Evolutionary conservation across 768 basidiomycete species (phyloP).

Genomic region (Naematelia encephala): DNA sequence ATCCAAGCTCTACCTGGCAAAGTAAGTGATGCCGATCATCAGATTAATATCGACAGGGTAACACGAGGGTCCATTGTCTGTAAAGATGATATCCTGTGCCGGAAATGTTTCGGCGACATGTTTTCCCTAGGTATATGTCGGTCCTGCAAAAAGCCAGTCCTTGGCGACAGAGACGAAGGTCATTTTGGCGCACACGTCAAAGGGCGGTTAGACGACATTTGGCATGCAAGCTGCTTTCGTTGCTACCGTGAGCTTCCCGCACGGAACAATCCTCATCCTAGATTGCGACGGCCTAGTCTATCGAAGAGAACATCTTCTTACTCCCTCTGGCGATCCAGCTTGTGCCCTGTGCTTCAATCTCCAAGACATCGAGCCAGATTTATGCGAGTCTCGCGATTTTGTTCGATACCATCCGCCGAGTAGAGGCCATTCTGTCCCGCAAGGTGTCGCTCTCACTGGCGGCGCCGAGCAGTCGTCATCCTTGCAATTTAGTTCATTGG

Average conservation of each 20-base stretch:
- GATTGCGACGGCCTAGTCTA: background rate
- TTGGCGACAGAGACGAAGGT: constrained; percentile 16
- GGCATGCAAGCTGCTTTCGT: constrained; percentile 17
- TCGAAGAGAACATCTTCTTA: background rate
- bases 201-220: background rate
- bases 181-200: constrained; percentile 8
- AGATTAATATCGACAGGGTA: background rate
- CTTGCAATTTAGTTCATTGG: too few species aligned
- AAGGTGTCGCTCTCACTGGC: background rate
- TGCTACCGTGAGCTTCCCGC: constrained; percentile 8
- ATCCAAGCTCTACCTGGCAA: constrained; percentile 14
- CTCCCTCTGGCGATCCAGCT: background rate
- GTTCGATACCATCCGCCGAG: background rate
- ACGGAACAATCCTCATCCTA: background rate
- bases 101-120: constrained; percentile 2
- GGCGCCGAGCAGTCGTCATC: too few species aligned
- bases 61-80: background rate
- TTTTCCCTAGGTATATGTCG: constrained; percentile 11
- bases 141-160: constrained; percentile 3
- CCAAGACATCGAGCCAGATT: background rate
- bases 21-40: constrained; percentile 3
- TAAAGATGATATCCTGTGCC: constrained; percentile 7
- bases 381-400: background rate
- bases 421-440: background rate
- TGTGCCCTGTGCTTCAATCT: background rate